phyloP scores from a whole-genome alignment of 768 basidiomycete genomes.

The Termitomyces sp. region DNA sequence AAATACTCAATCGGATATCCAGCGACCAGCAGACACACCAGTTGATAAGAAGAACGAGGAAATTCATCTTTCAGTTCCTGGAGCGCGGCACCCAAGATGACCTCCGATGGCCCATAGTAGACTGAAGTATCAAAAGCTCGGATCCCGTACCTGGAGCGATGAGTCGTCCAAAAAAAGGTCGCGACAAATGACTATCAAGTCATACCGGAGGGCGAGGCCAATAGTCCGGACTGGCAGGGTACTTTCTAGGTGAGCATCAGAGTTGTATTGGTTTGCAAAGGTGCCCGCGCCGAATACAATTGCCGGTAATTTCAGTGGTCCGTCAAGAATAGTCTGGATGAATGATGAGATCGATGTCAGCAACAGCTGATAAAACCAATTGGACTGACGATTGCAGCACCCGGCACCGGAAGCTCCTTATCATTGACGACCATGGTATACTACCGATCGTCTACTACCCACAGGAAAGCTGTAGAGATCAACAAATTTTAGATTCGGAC shows the following conservation, averaged over 20 bases:
- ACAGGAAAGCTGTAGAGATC: not conserved
- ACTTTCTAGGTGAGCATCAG: constrained; percentile 50
- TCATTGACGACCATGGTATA: constrained; percentile 11
- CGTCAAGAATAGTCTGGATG: constrained; percentile 26
- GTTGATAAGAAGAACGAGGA: constrained; percentile 70
- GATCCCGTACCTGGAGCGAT: constrained; percentile 63
- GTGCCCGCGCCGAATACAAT: constrained; percentile 71
- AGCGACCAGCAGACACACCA: constrained; percentile 35
- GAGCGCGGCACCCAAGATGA: constrained; percentile 64
- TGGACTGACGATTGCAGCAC: constrained; percentile 33
- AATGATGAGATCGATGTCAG: not conserved
- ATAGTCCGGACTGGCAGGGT: constrained; percentile 58
- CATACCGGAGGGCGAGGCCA: constrained; percentile 71
- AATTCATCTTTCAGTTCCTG: constrained; percentile 58
- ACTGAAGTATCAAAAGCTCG: constrained; percentile 77
- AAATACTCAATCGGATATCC: not conserved
- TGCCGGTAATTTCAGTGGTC: constrained; percentile 32
- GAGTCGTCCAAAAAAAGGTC: not conserved
- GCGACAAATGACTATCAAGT: not conserved
- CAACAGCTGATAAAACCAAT: not conserved
- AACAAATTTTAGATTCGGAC: not conserved
- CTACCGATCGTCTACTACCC: not conserved
- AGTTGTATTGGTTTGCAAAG: constrained; percentile 65
- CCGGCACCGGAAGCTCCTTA: constrained; percentile 32
- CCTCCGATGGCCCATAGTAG: constrained; percentile 78